Percentiles rank a stretch among this genome's conserved stretches.
phyloP scores from a whole-genome alignment of 257 asterid species.

The Solanum bukasovii region DNA sequence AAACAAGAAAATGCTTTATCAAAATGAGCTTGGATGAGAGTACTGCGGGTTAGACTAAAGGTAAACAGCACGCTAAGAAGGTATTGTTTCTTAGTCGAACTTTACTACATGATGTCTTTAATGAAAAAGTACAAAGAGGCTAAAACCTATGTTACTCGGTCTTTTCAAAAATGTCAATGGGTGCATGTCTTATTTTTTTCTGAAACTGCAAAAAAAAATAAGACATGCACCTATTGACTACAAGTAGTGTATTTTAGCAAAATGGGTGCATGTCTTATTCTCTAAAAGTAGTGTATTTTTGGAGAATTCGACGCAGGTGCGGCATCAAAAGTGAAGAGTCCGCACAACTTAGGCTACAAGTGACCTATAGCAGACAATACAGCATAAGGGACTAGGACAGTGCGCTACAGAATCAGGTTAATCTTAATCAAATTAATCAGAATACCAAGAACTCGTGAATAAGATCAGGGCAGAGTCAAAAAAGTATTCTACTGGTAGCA shows the following conservation, averaged over 20 bases:
- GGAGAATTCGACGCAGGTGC: neutral
- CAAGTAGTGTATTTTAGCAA: no score
- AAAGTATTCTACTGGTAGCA: neutral
- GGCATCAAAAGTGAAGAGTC: neutral
- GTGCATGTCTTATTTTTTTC: neutral
- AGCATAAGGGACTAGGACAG: neutral
- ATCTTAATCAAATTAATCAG: neutral
- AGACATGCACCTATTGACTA: no score
- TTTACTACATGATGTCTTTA: neutral
- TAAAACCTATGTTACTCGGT: neutral
- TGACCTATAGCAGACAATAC: neutral
- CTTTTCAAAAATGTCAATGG: neutral
- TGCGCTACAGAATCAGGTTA: neutral
- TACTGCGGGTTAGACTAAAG: neutral
- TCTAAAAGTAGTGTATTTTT: neutral
- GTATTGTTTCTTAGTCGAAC: neutral
- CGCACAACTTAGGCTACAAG: neutral
- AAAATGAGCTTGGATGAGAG: neutral
- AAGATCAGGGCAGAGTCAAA: neutral
- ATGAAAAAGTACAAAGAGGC: neutral
- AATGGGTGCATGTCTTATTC: neutral
- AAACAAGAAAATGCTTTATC: neutral
- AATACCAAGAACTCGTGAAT: neutral
- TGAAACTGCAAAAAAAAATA: no score
- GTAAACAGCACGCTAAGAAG: neutral